Conservation (phyloP, 805 yeast genomes). For the Saccharomyces mikatae region DNA sequence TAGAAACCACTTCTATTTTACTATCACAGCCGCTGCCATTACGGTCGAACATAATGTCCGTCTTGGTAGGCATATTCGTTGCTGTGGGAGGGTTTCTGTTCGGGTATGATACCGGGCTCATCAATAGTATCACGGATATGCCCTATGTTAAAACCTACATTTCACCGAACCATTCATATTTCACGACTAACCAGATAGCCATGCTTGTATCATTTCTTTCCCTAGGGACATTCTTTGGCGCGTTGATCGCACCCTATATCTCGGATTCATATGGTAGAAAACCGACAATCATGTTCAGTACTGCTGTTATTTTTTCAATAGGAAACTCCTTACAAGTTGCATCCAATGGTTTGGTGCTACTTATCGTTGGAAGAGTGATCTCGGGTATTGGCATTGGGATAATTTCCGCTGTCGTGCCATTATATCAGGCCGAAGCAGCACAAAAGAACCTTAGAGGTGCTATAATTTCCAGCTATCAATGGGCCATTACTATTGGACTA, state of each 20-base stretch:
- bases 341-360: conserved; percentile 38
- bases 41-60: conserved; percentile 51
- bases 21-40: conserved; percentile 28
- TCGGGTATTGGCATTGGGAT: conserved; percentile 72
- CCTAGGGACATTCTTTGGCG: conserved; percentile 64
- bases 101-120: conserved; percentile 65
- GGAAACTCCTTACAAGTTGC: conserved; percentile 47
- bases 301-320: conserved; percentile 41
- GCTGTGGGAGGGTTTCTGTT: conserved; percentile 61
- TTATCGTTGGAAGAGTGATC: conserved; percentile 62
- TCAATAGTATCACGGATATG: conserved; percentile 62
- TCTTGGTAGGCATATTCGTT: conserved; percentile 51
- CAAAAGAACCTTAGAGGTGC: conserved; percentile 77
- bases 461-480: conserved; percentile 66
- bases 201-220: conserved; percentile 67
- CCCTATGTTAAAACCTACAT: conserved; percentile 39
- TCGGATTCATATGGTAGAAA: conserved; percentile 51
- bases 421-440: conserved; percentile 73
- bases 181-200: conserved; percentile 43
- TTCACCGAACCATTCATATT: conserved; percentile 33
- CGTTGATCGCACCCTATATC: conserved; percentile 51
- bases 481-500: conserved; percentile 66
- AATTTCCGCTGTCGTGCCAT: conserved; percentile 62
- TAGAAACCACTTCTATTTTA: conserved; percentile 15
- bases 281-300: conserved; percentile 40